Conservation (phyloP, 1,139 yeast genomes). For the Blastobotrys proliferans region DNA sequence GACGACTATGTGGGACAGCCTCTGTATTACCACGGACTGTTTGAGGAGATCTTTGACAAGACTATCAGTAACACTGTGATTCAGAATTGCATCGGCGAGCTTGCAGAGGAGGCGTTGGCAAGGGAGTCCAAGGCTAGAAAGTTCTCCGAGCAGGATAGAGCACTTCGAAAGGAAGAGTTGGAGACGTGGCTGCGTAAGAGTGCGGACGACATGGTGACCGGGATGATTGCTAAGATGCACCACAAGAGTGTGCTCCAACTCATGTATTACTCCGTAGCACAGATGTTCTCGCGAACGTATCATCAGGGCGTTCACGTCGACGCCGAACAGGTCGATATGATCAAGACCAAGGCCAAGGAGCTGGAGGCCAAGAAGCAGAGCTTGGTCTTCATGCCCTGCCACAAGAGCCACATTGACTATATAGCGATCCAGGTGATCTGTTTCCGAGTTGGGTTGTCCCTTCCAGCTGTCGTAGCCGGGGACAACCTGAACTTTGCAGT, state of each 20-base stretch:
- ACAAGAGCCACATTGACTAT: slow-evolving; percentile 64
- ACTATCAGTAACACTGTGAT: slow-evolving; percentile 34
- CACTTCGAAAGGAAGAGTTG: slow-evolving; percentile 26
- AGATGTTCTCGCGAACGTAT: slow-evolving; percentile 39
- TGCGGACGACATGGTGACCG: slow-evolving; percentile 32
- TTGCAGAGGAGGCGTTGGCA: slow-evolving; percentile 33
- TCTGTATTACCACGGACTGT: slow-evolving; percentile 34
- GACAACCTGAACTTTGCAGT: slow-evolving; percentile 64
- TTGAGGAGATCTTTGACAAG: slow-evolving; percentile 29
- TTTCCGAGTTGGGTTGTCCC: slow-evolving; percentile 52
- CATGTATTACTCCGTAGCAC: slow-evolving; percentile 38
- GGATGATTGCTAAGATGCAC: slow-evolving; percentile 37
- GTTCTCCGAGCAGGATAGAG: slow-evolving; percentile 22
- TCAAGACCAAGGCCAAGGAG: slow-evolving; percentile 35
- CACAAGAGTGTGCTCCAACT: slow-evolving; percentile 32
- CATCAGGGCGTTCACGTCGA: slow-evolving; percentile 43
- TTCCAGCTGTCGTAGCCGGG: slow-evolving; percentile 64
- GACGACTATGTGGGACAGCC: slow-evolving; percentile 38
- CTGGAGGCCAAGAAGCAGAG: slow-evolving; percentile 36
- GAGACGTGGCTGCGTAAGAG: slow-evolving; percentile 31
- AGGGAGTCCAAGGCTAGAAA: slow-evolving; percentile 27
- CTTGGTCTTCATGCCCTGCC: slow-evolving; percentile 45
- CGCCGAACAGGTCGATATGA: slow-evolving; percentile 32
- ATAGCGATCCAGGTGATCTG: slow-evolving; percentile 57
- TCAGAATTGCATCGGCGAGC: slow-evolving; percentile 28